phyloP scores from a whole-genome alignment of 2,329 filamentous ascomycete genomes.

The Tympanopsis confertula region DNA sequence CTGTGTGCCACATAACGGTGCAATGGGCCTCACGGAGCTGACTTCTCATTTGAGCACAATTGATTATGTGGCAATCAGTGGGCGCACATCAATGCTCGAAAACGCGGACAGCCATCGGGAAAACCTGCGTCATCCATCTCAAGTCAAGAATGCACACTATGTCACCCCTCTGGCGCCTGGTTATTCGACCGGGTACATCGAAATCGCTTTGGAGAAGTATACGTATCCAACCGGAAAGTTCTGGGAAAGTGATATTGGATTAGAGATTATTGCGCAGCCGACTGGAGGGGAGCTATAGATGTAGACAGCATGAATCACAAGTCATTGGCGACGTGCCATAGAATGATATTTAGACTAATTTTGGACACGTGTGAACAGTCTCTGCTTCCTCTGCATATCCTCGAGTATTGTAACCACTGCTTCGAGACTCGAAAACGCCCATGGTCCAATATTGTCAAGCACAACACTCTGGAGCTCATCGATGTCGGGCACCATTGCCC shows the following conservation, averaged over 20 bases:
- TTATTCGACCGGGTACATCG: constrained; percentile 34
- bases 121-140: constrained; percentile 74
- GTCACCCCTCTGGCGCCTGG: constrained; percentile 73
- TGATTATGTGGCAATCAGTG: constrained; percentile 79
- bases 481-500: constrained; percentile 16
- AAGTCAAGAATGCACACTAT: constrained; percentile 77
- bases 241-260: constrained; percentile 15
- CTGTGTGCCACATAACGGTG: constrained; percentile 79
- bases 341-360: too few relatives aligned
- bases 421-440: constrained; percentile 14
- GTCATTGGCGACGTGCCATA: too few relatives aligned
- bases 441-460: constrained; percentile 13
- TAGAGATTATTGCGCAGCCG: constrained; percentile 15
- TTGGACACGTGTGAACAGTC: constrained; percentile 9
- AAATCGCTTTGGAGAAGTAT: constrained; percentile 15
- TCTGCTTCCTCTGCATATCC: constrained; percentile 14
- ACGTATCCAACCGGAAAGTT: constrained; percentile 16
- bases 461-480: constrained; percentile 13
- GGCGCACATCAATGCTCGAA: constrained; percentile 74
- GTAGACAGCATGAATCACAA: neutral
- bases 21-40: constrained; percentile 85
- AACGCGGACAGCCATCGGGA: constrained; percentile 90
- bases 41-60: constrained; percentile 87
- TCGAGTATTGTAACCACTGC: constrained; percentile 14
- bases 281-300: constrained; percentile 14